Evolutionary conservation across 164 flowering plant genomes (phyloP).

Genomic region (Kalanchoe fedtschenkoi): DNA sequence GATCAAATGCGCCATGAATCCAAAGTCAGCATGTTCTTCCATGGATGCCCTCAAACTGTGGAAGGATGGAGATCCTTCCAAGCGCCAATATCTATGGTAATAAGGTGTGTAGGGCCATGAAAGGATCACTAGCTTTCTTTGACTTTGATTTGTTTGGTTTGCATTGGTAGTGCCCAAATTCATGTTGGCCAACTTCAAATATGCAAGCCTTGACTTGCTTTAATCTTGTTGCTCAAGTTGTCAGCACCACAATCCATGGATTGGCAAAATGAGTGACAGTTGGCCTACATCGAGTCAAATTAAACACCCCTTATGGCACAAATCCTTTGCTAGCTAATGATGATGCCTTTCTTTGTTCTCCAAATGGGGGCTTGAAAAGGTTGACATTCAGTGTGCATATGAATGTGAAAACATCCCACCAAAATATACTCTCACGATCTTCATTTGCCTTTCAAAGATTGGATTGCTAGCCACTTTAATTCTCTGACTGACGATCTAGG

Average conservation of each 20-base stretch:
- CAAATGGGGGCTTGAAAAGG: constrained; percentile 1
- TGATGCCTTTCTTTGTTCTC: background rate
- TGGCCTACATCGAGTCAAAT: background rate
- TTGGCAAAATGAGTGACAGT: background rate
- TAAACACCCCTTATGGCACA: background rate
- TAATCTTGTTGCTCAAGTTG: background rate
- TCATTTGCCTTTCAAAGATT: background rate
- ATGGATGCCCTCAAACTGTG: too few relatives aligned
- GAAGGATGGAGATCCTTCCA: too few relatives aligned
- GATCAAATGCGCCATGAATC: too few relatives aligned
- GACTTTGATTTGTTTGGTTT: background rate
- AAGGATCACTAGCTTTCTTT: background rate
- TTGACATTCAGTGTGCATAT: too few relatives aligned
- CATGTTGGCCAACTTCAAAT: background rate
- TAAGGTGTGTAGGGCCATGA: background rate
- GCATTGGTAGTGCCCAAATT: background rate
- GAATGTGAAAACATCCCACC: background rate
- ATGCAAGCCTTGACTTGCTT: constrained; percentile 2
- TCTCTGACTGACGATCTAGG: background rate
- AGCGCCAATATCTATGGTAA: too few relatives aligned
- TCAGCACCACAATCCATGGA: constrained; percentile 1
- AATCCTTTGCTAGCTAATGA: background rate
- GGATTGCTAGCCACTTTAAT: background rate
- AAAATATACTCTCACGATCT: background rate
- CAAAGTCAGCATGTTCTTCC: too few relatives aligned